Evolutionary conservation across 441 rosid genomes (phyloP).

Genomic region (Hura crepitans): DNA sequence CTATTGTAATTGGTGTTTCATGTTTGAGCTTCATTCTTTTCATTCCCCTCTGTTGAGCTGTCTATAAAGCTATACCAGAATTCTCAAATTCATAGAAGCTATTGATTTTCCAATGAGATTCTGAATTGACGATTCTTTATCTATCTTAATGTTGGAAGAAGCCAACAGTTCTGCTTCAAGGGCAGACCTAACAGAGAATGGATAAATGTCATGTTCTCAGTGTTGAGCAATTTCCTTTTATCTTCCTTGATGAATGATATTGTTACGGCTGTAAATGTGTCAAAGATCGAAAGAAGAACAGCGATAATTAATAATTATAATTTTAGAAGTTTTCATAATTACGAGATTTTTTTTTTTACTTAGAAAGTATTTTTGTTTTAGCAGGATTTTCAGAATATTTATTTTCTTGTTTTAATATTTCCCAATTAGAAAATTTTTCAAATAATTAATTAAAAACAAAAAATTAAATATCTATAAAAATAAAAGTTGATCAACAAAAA

Average conservation of each 20-base stretch:
- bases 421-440: too few species aligned
- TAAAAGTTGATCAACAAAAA: too few species aligned
- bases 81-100: constrained; percentile 66
- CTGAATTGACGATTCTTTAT: constrained; percentile 36
- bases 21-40: constrained; percentile 92
- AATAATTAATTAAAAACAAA: too few species aligned
- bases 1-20: constrained; percentile 80
- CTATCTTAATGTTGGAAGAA: constrained; percentile 44
- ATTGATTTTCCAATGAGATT: constrained; percentile 46
- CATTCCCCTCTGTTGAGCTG: constrained; percentile 71
- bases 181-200: constrained; percentile 81
- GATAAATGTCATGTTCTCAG: constrained; percentile 67
- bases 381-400: too few species aligned
- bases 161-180: constrained; percentile 69
- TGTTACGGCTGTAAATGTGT: too few species aligned
- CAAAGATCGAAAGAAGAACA: too few species aligned
- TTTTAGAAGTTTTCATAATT: too few species aligned
- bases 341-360: too few species aligned
- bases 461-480: too few species aligned
- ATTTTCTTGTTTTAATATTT: too few species aligned
- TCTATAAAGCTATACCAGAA: constrained; percentile 79
- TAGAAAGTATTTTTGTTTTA: too few species aligned
- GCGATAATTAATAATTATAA: too few species aligned
- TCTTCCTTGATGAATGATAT: constrained; percentile 71
- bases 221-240: constrained; percentile 66